Conservation (phyloP, 2,329 filamentous ascomycete genomes). For the Hypoxylon sp. region DNA sequence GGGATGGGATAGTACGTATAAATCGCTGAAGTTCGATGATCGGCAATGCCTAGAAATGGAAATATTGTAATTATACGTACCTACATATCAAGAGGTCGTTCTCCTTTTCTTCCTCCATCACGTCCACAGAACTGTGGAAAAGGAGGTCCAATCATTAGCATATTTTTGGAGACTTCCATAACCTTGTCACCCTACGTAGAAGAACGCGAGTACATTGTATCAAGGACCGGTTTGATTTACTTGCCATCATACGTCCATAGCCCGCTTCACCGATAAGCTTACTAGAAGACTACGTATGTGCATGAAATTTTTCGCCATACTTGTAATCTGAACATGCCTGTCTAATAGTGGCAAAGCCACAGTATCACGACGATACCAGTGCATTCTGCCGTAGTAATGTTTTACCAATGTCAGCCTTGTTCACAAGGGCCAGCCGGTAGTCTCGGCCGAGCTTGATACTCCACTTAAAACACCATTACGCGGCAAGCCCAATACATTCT, state of each 20-base stretch:
- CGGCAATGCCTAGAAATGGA: neutral
- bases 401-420: slow-evolving; percentile 10
- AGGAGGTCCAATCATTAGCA: slow-evolving; percentile 5
- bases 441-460: slow-evolving; percentile 25
- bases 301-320: slow-evolving; percentile 9
- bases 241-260: slow-evolving; percentile 12
- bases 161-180: slow-evolving; percentile 6
- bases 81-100: neutral
- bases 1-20: slow-evolving; percentile 3
- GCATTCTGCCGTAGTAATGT: slow-evolving; percentile 3
- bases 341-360: slow-evolving; percentile 27
- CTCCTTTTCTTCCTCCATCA: slow-evolving; percentile 1
- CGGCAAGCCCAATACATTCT: slow-evolving; percentile 19
- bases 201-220: slow-evolving; percentile 20
- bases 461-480: slow-evolving; percentile 34
- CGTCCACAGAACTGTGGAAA: slow-evolving; percentile 1
- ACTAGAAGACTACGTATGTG: slow-evolving; percentile 11
- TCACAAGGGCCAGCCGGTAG: slow-evolving; percentile 1
- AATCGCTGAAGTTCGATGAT: neutral
- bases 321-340: slow-evolving; percentile 4
- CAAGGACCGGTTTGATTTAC: slow-evolving; percentile 18
- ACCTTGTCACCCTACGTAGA: slow-evolving; percentile 15
- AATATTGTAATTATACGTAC: no score
- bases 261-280: neutral
- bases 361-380: slow-evolving; percentile 10